phyloP scores from a whole-genome alignment of 257 asterid genomes.

The Solanum tarapatanum region DNA sequence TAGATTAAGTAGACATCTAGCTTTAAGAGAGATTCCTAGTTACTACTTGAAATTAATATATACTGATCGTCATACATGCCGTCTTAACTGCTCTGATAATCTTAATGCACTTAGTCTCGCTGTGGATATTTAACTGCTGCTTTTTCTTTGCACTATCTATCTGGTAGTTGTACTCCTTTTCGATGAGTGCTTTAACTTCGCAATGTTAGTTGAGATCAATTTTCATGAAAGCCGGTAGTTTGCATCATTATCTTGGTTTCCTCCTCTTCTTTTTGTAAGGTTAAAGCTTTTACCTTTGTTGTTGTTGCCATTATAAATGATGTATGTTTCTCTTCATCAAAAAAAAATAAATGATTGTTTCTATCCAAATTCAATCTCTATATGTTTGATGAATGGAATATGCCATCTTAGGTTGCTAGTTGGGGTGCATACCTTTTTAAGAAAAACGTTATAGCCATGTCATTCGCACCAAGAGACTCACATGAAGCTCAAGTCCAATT shows the following conservation, averaged over 20 bases:
- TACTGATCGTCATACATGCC: neutral
- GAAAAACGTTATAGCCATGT: conserved; percentile 13
- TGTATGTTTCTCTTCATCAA: neutral
- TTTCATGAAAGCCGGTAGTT: neutral
- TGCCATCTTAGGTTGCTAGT: conserved; percentile 13
- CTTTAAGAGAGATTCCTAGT: neutral
- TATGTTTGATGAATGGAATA: neutral
- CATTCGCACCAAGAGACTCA: conserved; percentile 13
- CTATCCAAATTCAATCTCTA: neutral
- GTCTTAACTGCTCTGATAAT: neutral
- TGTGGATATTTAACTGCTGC: neutral
- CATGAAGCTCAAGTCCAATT: conserved; percentile 18
- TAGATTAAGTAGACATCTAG: neutral
- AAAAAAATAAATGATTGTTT: neutral
- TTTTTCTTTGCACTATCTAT: neutral
- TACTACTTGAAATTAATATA: neutral
- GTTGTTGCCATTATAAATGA: neutral
- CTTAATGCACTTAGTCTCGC: neutral
- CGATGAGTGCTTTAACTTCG: neutral
- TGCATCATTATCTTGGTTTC: neutral
- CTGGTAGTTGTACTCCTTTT: neutral
- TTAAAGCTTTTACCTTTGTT: neutral
- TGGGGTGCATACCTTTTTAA: conserved; percentile 19
- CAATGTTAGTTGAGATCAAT: neutral
- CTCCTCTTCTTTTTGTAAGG: neutral